Evolutionary conservation across 768 basidiomycete species (phyloP).

Genomic region (Rhizopogon rudus): DNA sequence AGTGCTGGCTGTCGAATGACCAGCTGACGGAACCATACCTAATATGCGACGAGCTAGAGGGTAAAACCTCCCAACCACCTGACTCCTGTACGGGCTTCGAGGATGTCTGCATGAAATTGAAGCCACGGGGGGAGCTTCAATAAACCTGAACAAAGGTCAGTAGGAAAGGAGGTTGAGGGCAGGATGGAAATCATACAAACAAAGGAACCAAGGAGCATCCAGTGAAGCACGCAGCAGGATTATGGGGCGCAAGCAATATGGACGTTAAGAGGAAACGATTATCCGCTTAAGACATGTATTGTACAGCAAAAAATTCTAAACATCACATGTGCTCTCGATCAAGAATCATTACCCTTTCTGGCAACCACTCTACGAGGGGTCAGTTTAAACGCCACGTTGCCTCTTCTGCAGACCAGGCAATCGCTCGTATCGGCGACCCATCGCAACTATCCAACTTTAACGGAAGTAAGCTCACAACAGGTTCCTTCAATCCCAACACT

Average conservation of each 20-base stretch:
- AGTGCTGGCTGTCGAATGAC: neutral
- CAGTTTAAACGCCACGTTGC: neutral
- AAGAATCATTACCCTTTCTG: neutral
- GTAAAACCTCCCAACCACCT: constrained; percentile 1
- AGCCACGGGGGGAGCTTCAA: constrained; percentile 4
- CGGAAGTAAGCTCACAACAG: constrained; percentile 51
- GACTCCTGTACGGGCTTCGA: neutral
- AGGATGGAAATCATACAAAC: neutral
- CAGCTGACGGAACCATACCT: constrained; percentile 3
- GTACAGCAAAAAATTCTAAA: too few species aligned
- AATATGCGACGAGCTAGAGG: constrained; percentile 4
- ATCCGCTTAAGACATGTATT: neutral
- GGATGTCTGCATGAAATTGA: constrained; percentile 4
- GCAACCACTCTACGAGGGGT: neutral
- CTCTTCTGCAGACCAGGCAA: constrained; percentile 36
- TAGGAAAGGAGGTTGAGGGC: too few species aligned
- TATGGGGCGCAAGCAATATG: neutral
- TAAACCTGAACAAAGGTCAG: neutral
- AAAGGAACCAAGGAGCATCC: neutral
- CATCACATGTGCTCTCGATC: too few species aligned
- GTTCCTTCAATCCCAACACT: constrained; percentile 29
- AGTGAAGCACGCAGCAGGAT: neutral
- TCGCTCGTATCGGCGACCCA: constrained; percentile 63
- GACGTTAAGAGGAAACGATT: neutral
- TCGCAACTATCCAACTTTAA: constrained; percentile 54